phyloP scores from a whole-genome alignment of 2,329 filamentous ascomycete species.

The Botrytis fragariae region DNA sequence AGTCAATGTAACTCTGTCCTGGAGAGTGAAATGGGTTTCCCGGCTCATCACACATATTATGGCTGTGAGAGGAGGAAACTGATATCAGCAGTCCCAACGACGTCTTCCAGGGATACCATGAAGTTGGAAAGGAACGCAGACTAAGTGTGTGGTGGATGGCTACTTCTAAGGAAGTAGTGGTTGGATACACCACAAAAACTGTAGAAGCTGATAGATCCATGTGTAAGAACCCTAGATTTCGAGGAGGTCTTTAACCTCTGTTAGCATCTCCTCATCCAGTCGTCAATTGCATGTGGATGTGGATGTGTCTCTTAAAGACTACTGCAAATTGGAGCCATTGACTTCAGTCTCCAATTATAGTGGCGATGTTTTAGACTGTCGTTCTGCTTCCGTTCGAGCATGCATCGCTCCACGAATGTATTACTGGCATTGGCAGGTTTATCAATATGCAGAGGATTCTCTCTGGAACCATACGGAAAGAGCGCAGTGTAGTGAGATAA shows the following conservation, averaged over 20 bases:
- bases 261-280: neutral
- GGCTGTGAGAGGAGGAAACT: neutral
- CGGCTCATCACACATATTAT: neutral
- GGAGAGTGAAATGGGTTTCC: neutral
- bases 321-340: neutral
- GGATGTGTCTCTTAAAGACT: neutral
- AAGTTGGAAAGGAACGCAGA: neutral
- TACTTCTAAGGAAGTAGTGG: neutral
- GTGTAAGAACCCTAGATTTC: neutral
- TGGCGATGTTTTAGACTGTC: neutral
- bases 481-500: neutral
- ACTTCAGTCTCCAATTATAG: neutral
- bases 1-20: neutral
- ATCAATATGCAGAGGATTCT: neutral
- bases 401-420: neutral
- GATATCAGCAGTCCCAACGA: neutral
- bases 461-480: neutral
- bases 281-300: neutral
- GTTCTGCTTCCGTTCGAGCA: neutral
- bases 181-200: neutral
- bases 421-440: neutral
- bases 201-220: neutral
- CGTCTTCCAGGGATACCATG: neutral
- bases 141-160: neutral
- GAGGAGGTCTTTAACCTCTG: neutral